Percentiles rank a stretch among this genome's conserved stretches.
Conservation (phyloP, 352 stramenopile genomes). For the Phytophthora sansomeana region DNA sequence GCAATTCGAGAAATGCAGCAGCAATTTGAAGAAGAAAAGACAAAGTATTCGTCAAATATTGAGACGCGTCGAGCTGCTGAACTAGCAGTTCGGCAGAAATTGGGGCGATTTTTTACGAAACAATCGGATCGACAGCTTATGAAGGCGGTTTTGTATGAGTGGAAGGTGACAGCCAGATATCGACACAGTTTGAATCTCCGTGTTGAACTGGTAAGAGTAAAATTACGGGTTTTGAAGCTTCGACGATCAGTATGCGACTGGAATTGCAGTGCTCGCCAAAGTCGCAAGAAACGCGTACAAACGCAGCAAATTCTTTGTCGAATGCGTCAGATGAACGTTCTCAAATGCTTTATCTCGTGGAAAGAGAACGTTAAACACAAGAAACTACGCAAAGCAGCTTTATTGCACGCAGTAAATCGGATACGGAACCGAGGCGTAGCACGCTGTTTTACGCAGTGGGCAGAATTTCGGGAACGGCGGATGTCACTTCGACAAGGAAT, state of each 20-base stretch:
- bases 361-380: constrained; percentile 22
- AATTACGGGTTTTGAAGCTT: constrained; percentile 17
- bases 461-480: constrained; percentile 12
- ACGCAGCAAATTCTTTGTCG: constrained; percentile 28
- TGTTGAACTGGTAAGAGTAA: constrained; percentile 1
- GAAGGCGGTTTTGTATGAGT: constrained; percentile 18
- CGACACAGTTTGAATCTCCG: constrained; percentile 18
- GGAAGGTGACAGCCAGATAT: constrained; percentile 10
- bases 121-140: constrained; percentile 44
- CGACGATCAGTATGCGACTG: constrained; percentile 19
- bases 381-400: constrained; percentile 33
- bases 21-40: constrained; percentile 25
- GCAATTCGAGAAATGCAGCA: neutral
- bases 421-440: constrained; percentile 45
- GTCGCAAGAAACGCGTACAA: constrained; percentile 12
- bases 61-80: constrained; percentile 13
- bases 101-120: constrained; percentile 44
- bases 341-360: constrained; percentile 68
- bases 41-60: neutral
- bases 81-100: constrained; percentile 38
- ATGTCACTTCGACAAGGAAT: constrained; percentile 15
- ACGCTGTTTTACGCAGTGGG: constrained; percentile 47
- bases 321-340: constrained; percentile 46
- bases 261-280: constrained; percentile 13
- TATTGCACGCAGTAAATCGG: constrained; percentile 38